Evolutionary conservation across 306 rosid genomes (phyloP), one percentile per base, ranked within the genome.

Genomic region (Rosa chinensis): DNA sequence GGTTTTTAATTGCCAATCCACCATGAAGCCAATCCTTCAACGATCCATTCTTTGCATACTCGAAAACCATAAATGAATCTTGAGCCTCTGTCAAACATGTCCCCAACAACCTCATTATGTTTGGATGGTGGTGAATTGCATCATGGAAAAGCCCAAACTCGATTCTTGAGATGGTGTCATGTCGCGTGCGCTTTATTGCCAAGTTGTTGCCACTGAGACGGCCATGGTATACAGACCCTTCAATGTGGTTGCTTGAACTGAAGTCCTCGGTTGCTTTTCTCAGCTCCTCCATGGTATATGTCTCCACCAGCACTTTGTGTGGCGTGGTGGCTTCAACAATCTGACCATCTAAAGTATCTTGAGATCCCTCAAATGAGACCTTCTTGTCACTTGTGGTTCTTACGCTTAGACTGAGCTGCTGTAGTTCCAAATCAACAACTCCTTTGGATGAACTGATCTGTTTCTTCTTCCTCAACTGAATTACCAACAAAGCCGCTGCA

Each of bases 1-100:
- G 97, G 81, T 89, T 94, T 86, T 94, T 94, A 73, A 94, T 89
- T 49, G 99, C 99, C 82, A 94, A 75, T 52, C 99, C 97, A 35
- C 95, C 95, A 39, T 94, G 97, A 59, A 94, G 91, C 99, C 99
- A 94, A 72, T 94, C 99, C 79, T 89, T 92, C 73, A 94, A 71
- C 5, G 99, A 89, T 28, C 99, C 99, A 43, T 94, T 94, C 76
- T 85, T 85, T 2, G 95, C 93, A 70, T 86, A 91, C 90, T 92
- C 99, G 40, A 91, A 91, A 23, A 89, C 89, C 68, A 92, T 79
- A 79, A 75, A 89, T 1, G 97, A 92, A 40, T 91, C 92, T 53
- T 78, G 77, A 49, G 85, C 89, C 37, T 89, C 91, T 2, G 77
- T 79, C 23, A 85, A 74, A 70, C 97, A 79, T 25, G 89, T 90